A percentile compares a stretch with the other conserved stretches of the same genome.
Conservation (phyloP, 169 alveolate species). For the Plasmodium adleri region DNA sequence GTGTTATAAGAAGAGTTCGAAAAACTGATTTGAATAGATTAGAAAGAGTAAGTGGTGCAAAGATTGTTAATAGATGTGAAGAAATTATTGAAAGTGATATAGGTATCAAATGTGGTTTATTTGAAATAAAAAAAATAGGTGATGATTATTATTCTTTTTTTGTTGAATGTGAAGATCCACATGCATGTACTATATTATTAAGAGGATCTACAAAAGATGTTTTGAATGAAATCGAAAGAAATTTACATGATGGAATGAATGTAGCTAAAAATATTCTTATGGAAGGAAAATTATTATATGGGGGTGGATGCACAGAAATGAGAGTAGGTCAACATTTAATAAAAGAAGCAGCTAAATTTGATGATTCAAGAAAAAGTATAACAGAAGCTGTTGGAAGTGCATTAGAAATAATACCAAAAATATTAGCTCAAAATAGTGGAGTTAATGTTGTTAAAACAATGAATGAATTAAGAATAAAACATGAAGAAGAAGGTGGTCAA, state of each 20-base stretch:
- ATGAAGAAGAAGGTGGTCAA: conserved; percentile 83
- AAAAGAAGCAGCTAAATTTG: conserved; percentile 84
- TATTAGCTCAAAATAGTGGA: conserved; percentile 99
- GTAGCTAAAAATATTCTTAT: conserved; percentile 97
- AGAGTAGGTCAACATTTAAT: conserved; percentile 94
- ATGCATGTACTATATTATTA: conserved; percentile 97
- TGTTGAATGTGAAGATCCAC: conserved; percentile 93
- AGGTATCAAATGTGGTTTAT: conserved; percentile 96
- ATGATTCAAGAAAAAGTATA: conserved; percentile 86
- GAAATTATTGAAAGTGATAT: conserved; percentile 94
- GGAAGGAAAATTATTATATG: conserved; percentile 98
- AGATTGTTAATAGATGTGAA: conserved; percentile 98
- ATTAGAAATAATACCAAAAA: conserved; percentile 98
- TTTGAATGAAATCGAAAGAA: conserved; percentile 97
- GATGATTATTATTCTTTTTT: conserved; percentile 91
- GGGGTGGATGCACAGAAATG: conserved; percentile 99
- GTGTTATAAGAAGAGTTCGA: conserved; percentile 94
- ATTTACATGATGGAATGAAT: conserved; percentile 97
- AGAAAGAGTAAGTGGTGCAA: conserved; percentile 97
- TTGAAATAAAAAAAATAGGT: conserved; percentile 95
- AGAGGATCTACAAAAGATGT: conserved; percentile 99
- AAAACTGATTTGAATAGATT: conserved; percentile 98
- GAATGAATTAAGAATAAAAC: conserved; percentile 93
- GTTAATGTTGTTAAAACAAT: conserved; percentile 94
- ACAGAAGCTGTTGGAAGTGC: conserved; percentile 98